Percentiles rank a stretch among this genome's conserved stretches.
Evolutionary conservation across 2,329 filamentous ascomycete genomes (phyloP).

Genomic region (Fusarium sp.): DNA sequence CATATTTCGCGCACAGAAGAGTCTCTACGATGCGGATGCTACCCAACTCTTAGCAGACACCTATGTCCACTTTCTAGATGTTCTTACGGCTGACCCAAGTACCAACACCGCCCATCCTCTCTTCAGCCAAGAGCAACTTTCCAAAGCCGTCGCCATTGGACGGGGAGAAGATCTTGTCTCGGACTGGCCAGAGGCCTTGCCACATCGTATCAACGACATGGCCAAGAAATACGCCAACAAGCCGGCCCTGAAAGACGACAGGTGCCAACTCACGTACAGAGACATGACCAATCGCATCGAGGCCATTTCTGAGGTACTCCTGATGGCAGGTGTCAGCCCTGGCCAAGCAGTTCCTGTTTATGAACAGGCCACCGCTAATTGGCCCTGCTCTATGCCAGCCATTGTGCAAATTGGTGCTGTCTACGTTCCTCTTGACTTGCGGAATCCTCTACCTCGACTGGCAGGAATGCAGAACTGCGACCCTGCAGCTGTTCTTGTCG

Average conservation of each 20-base stretch:
- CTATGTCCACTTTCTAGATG: too few relatives aligned
- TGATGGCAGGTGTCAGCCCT: background rate
- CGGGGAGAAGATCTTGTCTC: too few relatives aligned
- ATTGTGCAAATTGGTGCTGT: background rate
- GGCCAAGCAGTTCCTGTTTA: background rate
- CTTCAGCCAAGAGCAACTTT: too few relatives aligned
- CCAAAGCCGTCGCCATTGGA: too few relatives aligned
- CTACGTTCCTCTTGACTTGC: slow-evolving; percentile 1
- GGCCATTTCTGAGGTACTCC: background rate
- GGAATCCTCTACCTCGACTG: background rate
- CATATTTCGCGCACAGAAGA: too few relatives aligned
- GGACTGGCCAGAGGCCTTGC: background rate
- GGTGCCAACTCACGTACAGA: background rate
- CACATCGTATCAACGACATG: background rate
- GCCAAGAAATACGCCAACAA: background rate
- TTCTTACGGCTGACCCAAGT: too few relatives aligned
- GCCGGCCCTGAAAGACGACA: background rate
- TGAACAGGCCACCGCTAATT: background rate
- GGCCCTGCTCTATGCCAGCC: background rate
- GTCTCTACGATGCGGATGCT: too few relatives aligned
- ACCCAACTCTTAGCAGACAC: too few relatives aligned
- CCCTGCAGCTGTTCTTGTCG: background rate
- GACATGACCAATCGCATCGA: background rate
- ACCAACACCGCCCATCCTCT: too few relatives aligned
- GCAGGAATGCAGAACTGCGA: background rate